These are phyloP conservation scores for Cunninghamia lanceolata DNA, from an alignment of 75 land plant genomes.

Conservation along the genomic window DNA sequence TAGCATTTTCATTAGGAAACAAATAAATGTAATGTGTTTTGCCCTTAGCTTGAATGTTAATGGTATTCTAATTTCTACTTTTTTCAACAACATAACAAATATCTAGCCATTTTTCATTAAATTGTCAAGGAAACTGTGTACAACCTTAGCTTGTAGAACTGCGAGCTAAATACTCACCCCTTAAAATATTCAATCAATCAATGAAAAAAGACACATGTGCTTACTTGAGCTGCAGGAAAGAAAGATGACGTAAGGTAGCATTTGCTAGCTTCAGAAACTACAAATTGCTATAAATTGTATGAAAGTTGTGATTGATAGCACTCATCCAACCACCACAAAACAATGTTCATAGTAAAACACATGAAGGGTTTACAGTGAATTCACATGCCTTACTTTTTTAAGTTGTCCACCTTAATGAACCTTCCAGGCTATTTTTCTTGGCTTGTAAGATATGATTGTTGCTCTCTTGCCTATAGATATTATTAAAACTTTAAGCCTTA, in stretches of 20 bases:
- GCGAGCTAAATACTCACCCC: neutral
- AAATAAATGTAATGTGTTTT: neutral
- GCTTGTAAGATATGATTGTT: conserved; percentile 1
- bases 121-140: neutral
- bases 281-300: neutral
- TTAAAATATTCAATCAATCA: neutral
- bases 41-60: neutral
- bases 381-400: neutral
- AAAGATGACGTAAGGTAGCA: neutral
- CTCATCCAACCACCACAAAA: neutral
- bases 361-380: neutral
- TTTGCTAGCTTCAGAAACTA: neutral
- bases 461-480: neutral
- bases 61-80: neutral
- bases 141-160: neutral
- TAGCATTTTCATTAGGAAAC: neutral
- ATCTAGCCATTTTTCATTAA: neutral
- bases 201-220: neutral
- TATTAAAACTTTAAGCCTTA: neutral
- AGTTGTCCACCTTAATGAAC: neutral
- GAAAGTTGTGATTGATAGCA: neutral
- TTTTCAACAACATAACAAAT: neutral
- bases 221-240: neutral
- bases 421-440: neutral
- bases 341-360: neutral